Evolutionary conservation across 208 protist species (phyloP), one percentile per base, ranked within the genome.

Genomic region (Blechomonas ayalai): DNA sequence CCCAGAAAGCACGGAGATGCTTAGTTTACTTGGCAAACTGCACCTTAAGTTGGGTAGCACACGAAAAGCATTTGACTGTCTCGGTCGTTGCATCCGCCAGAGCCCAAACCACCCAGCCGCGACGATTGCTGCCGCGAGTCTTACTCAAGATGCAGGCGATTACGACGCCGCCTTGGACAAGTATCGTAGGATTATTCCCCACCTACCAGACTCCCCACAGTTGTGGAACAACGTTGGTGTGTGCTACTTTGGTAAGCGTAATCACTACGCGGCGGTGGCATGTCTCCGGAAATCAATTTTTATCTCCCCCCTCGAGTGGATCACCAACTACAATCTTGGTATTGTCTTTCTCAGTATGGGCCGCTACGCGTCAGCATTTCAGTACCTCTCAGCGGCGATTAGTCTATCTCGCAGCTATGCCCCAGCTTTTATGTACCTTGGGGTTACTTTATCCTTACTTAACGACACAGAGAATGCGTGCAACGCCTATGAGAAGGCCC

Each of bases 171-270:
- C 96, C 1, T 75, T 99, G 3, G 78, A 75, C 51, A 98, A 98
- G 61, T 98, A 98, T 52, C 75, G 96, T 22, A 73, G 97, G 28
- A 90, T 90, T 16, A 74, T 94, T 9, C 53, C 70, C 16, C 57
- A 79, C 37, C 78, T 80, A 25, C 94, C 95, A 2, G 75, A 91
- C 55, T 95, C 83, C 13, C 66, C 95, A 18, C 89, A 96, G 57
- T 79, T 99, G 41, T 99, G 97, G 96, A 98, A 97, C 69, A 99
- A 99, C 68, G 87, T 99, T 31, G 97, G 96, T 9, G 94, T 97
- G 57, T 98, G 95, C 66, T 99, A 98, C 55, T 97, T 97, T 50
- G 82, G 73, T 22, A 97, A 97, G 61, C 50, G 90, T 32, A 95
- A 95, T 51, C 62, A 81, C 49, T 80, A 97, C 34, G 87, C 95